phyloP scores from a whole-genome alignment of 257 asterid species.

The Nyctanthes arbortristis region DNA sequence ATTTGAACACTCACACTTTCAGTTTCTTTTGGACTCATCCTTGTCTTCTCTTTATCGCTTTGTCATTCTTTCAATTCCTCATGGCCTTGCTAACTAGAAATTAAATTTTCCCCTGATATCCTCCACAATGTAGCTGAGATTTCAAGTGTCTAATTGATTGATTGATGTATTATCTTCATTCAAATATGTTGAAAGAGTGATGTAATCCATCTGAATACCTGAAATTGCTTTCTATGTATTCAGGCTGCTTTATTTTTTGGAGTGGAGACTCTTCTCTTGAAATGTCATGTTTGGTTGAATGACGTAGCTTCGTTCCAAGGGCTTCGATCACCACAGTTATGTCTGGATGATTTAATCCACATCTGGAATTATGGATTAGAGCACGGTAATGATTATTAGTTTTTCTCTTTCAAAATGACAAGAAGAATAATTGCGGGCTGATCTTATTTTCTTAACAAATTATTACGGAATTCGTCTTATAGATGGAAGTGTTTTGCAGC shows the following conservation, averaged over 20 bases:
- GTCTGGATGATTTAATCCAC: slow-evolving; percentile 49
- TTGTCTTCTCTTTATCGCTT: slow-evolving; percentile 2
- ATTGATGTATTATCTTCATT: not conserved
- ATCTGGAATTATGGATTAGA: slow-evolving; percentile 71
- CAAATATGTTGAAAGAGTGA: slow-evolving; percentile 14
- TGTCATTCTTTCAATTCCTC: slow-evolving; percentile 1
- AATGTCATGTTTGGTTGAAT: slow-evolving; percentile 64
- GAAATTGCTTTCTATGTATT: slow-evolving; percentile 24
- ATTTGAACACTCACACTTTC: not conserved
- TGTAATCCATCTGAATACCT: slow-evolving; percentile 19
- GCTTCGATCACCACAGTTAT: slow-evolving; percentile 42
- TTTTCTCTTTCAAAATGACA: slow-evolving; percentile 8
- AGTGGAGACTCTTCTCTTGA: slow-evolving; percentile 64
- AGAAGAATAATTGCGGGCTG: not conserved
- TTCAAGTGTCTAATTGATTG: not conserved
- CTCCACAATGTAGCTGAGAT: not conserved
- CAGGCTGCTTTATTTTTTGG: slow-evolving; percentile 91
- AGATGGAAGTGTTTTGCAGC: slow-evolving; percentile 79
- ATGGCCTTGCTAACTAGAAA: not conserved
- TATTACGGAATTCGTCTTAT: slow-evolving; percentile 51
- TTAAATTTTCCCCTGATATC: not conserved
- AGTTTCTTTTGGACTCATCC: not conserved
- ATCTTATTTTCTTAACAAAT: slow-evolving; percentile 24
- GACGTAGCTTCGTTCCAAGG: slow-evolving; percentile 48
- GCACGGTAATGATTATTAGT: slow-evolving; percentile 51